Percentiles rank a stretch among this genome's conserved stretches.
Conservation (phyloP, 176 grass and related monocot genomes). For the Bothriochloa decipiens region DNA sequence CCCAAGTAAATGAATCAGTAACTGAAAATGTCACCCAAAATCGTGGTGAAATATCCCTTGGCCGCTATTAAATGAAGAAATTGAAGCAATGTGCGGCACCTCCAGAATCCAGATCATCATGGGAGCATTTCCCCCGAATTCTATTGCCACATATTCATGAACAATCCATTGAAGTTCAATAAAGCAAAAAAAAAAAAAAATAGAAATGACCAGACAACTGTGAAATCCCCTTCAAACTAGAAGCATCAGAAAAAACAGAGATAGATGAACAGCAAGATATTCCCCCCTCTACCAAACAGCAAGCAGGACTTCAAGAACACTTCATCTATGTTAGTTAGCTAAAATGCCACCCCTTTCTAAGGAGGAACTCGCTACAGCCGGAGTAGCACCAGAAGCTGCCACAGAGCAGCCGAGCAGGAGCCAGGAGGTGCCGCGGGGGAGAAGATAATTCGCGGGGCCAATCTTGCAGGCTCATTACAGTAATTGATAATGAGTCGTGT, state of each 20-base stretch:
- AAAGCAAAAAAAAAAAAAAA: background rate
- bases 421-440: too few relatives aligned
- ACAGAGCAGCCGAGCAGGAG: background rate
- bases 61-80: slow-evolving; percentile 9
- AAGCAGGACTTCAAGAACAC: slow-evolving; percentile 26
- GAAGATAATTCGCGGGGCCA: background rate
- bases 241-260: background rate
- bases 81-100: background rate
- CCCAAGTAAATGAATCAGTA: background rate
- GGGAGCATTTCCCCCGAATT: background rate
- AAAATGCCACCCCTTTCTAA: background rate
- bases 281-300: background rate
- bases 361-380: background rate
- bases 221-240: background rate
- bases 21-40: slow-evolving; percentile 6
- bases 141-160: background rate
- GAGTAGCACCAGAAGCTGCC: background rate
- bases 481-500: background rate
- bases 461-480: background rate
- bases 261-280: background rate
- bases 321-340: background rate
- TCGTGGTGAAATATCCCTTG: background rate
- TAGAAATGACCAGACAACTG: background rate
- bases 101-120: background rate
- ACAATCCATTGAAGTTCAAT: background rate